These are phyloP conservation scores for Beauveria rudraprayagi DNA, from an alignment of 2,329 filamentous ascomycete species.

Conservation along the genomic window DNA sequence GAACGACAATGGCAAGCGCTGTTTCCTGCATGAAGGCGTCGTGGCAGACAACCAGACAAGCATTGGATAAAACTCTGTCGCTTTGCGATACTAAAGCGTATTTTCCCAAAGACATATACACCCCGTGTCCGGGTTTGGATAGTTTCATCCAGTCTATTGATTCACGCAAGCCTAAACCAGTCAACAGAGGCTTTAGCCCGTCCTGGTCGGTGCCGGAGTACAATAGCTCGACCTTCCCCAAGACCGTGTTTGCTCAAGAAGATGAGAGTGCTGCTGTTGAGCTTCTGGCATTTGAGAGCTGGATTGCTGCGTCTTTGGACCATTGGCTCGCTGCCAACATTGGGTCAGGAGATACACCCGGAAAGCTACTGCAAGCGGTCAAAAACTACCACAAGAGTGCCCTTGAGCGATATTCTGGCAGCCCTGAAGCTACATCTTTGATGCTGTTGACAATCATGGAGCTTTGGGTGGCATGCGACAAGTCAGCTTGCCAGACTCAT, in stretches of 20 bases:
- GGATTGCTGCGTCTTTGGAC: slow-evolving; percentile 33
- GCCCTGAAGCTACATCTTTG: slow-evolving; percentile 39
- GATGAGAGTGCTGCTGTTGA: background rate
- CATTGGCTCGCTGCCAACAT: slow-evolving; percentile 27
- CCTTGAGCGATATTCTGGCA: slow-evolving; percentile 23
- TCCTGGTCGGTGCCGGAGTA: background rate
- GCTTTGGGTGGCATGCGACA: slow-evolving; percentile 51
- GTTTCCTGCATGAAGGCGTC: background rate
- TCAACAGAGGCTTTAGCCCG: background rate
- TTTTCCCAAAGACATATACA: background rate
- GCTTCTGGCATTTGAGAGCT: slow-evolving; percentile 37
- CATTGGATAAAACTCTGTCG: background rate
- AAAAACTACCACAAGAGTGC: slow-evolving; percentile 26
- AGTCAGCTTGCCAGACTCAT: slow-evolving; percentile 28
- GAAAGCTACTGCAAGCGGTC: slow-evolving; percentile 21
- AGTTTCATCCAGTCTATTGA: background rate
- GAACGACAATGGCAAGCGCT: background rate
- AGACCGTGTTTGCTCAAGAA: no score
- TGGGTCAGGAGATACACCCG: slow-evolving; percentile 18
- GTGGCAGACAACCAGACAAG: background rate
- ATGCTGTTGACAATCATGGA: slow-evolving; percentile 49
- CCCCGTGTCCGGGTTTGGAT: background rate
- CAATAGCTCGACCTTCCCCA: background rate
- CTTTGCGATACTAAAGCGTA: background rate
- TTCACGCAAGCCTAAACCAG: background rate